A percentile compares a stretch with the other conserved stretches of the same genome.
These are phyloP conservation scores for Phytopythium helicoides DNA, from an alignment of 352 stramenopile genomes.

Conservation along the genomic window DNA sequence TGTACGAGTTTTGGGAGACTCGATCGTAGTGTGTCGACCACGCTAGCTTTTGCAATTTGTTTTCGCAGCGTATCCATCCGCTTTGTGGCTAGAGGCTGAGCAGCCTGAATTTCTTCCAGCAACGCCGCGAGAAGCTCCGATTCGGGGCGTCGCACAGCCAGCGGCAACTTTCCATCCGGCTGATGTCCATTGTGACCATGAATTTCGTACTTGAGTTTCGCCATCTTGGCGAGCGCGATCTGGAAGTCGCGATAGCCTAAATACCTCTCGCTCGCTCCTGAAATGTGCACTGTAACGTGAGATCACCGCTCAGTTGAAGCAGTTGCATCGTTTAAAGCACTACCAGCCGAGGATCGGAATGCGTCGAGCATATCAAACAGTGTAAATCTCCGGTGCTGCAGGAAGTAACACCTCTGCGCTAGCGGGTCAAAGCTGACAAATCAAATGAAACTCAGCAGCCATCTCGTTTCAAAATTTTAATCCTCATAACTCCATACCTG, in stretches of 20 bases:
- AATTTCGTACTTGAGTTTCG: slow-evolving; percentile 18
- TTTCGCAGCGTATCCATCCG: slow-evolving; percentile 44
- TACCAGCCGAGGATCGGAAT: slow-evolving; percentile 55
- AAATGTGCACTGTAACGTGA: not conserved
- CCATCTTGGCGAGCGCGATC: slow-evolving; percentile 43
- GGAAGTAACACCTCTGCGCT: slow-evolving; percentile 51
- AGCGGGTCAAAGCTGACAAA: slow-evolving; percentile 36
- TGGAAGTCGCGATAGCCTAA: slow-evolving; percentile 62
- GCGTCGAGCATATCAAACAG: slow-evolving; percentile 65
- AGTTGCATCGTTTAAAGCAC: not conserved
- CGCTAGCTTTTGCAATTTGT: slow-evolving; percentile 44
- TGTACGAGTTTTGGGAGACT: slow-evolving; percentile 43
- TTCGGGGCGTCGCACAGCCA: slow-evolving; percentile 16
- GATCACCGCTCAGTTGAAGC: not conserved
- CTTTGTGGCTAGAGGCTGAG: not conserved
- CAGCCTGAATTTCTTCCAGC: slow-evolving; percentile 25
- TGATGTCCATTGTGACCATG: not conserved
- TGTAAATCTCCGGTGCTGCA: slow-evolving; percentile 59
- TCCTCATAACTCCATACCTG: slow-evolving; percentile 18
- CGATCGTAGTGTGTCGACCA: slow-evolving; percentile 45
- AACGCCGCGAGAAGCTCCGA: slow-evolving; percentile 24
- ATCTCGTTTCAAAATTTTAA: not conserved
- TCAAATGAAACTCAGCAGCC: slow-evolving; percentile 1
- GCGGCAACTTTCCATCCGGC: not conserved
- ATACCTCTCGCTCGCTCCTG: slow-evolving; percentile 41